These are phyloP conservation scores for Trichomonas tenax DNA, from an alignment of 208 protist genomes.

Conservation along the genomic window DNA sequence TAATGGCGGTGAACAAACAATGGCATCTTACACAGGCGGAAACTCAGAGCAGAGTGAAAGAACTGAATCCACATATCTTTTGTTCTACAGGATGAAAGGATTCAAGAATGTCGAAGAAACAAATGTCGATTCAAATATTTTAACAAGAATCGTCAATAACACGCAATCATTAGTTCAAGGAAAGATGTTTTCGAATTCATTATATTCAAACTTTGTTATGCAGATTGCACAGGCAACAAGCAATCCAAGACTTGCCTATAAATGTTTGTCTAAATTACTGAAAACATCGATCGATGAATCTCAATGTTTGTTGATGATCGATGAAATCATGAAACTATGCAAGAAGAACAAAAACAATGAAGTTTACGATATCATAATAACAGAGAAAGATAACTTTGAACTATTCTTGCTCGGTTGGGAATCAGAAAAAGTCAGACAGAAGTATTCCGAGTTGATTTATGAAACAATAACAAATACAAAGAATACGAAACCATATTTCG, in stretches of 20 bases:
- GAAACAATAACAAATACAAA: background rate
- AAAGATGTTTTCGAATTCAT: background rate
- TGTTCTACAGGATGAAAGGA: background rate
- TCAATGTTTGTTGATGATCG: background rate
- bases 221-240: background rate
- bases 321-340: background rate
- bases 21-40: background rate
- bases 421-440: background rate
- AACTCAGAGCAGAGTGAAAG: background rate
- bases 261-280: background rate
- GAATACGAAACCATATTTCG: background rate
- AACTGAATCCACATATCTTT: background rate
- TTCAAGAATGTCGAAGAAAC: background rate
- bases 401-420: background rate
- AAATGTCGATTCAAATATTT: background rate
- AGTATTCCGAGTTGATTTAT: background rate
- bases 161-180: background rate
- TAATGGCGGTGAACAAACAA: background rate
- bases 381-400: background rate
- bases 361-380: background rate
- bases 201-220: background rate
- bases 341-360: background rate
- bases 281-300: background rate
- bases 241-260: background rate
- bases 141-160: background rate